Percentiles rank a stretch among this genome's conserved stretches.
Conservation (phyloP, 345 rosid genomes). For the Pistacia integerrima region DNA sequence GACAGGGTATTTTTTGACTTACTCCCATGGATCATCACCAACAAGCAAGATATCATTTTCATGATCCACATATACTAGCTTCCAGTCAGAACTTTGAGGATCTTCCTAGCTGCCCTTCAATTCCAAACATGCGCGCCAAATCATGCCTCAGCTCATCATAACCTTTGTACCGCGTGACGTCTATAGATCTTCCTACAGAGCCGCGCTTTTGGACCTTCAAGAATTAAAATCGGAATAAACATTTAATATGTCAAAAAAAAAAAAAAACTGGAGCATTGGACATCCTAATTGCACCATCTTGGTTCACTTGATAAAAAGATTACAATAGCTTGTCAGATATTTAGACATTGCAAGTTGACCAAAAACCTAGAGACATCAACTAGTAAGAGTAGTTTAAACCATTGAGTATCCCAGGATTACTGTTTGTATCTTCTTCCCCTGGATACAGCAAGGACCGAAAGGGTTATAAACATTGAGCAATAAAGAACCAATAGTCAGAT, state of each 20-base stretch:
- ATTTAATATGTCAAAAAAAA: background rate
- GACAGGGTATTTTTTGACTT: conserved; percentile 31
- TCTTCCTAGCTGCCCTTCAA: conserved; percentile 96
- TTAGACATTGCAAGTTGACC: background rate
- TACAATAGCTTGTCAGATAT: background rate
- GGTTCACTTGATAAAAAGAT: background rate
- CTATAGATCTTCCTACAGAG: conserved; percentile 94
- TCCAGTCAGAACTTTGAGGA: conserved; percentile 91
- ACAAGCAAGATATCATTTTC: conserved; percentile 93
- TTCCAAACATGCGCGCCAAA: conserved; percentile 93
- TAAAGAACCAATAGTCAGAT: background rate
- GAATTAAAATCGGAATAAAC: background rate
- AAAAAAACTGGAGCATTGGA: background rate
- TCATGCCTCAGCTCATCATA: conserved; percentile 88
- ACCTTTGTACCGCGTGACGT: conserved; percentile 76
- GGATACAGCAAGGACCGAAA: background rate
- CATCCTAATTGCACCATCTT: background rate
- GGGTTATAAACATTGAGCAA: background rate
- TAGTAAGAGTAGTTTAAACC: background rate
- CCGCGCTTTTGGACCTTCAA: conserved; percentile 98
- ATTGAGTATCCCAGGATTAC: background rate
- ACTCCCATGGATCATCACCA: conserved; percentile 99
- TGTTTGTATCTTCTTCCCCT: background rate
- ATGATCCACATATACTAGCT: conserved; percentile 88
- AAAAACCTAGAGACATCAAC: background rate